phyloP scores from a whole-genome alignment of 208 protist genomes.

The Borovskyia barvae region DNA sequence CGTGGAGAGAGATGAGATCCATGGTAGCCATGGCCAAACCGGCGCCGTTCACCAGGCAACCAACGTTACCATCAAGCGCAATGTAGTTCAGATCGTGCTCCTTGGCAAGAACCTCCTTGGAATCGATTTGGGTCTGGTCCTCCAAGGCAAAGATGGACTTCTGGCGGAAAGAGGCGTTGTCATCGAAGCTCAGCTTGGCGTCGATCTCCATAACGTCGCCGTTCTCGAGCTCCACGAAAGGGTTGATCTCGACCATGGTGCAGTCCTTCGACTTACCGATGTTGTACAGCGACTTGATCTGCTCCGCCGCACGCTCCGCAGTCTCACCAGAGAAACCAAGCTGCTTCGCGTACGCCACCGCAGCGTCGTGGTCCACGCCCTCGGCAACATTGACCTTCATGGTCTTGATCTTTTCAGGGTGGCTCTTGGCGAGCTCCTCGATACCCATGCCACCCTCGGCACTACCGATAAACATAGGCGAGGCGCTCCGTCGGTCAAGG shows the following conservation, averaged over 20 bases:
- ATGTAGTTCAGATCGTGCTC: constrained; percentile 99
- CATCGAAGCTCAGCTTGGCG: constrained; percentile 99
- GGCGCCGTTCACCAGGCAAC: constrained; percentile 97
- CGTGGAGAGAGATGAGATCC: constrained; percentile 99
- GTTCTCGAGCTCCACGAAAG: constrained; percentile 95
- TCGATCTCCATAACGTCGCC: constrained; percentile 97
- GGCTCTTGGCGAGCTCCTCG: constrained; percentile 95
- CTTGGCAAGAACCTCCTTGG: constrained; percentile 94
- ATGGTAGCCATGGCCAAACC: constrained; percentile 99
- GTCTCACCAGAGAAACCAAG: constrained; percentile 89
- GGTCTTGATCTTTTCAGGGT: constrained; percentile 96
- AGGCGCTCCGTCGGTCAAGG: constrained; percentile 93
- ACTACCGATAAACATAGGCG: constrained; percentile 93
- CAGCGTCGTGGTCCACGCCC: constrained; percentile 89
- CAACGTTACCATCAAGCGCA: constrained; percentile 98
- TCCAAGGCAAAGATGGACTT: constrained; percentile 94
- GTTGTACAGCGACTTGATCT: constrained; percentile 97
- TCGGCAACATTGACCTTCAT: constrained; percentile 93
- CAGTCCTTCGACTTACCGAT: constrained; percentile 96
- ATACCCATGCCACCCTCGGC: constrained; percentile 98
- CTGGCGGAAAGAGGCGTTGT: constrained; percentile 98
- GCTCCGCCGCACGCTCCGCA: constrained; percentile 79
- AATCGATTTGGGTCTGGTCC: constrained; percentile 94
- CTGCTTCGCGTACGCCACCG: constrained; percentile 77
- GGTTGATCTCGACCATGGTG: constrained; percentile 99